Conservation (phyloP, 2,329 filamentous ascomycete species). For the Rutstroemia sp. region DNA sequence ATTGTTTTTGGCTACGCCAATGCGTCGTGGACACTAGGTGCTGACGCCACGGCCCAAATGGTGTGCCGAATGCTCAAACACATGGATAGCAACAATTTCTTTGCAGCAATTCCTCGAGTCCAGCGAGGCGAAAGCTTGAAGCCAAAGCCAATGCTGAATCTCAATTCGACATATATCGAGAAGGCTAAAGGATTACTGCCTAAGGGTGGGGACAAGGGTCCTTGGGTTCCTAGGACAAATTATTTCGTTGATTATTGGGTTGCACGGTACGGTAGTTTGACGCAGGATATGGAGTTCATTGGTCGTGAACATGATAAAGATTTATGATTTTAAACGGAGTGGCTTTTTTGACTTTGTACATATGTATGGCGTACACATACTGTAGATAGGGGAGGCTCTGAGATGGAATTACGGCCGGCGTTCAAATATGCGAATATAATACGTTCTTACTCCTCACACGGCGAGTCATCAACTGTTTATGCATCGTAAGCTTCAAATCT, state of each 20-base stretch:
- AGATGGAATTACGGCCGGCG: no score
- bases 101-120: conserved; percentile 16
- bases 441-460: no score
- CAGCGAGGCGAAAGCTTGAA: conserved; percentile 10
- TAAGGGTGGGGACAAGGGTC: conserved; percentile 18
- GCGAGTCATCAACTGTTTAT: no score
- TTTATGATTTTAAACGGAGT: no score
- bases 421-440: no score
- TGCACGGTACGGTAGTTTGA: conserved; percentile 23
- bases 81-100: conserved; percentile 17
- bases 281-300: conserved; percentile 19
- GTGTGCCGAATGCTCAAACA: conserved; percentile 26
- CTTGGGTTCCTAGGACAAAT: conserved; percentile 24
- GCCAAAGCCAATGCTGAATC: conserved; percentile 14
- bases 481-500: no score
- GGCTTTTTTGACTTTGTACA: no score
- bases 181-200: conserved; percentile 21
- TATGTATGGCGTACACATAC: conserved; percentile 1
- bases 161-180: conserved; percentile 24
- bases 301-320: no score
- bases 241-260: conserved; percentile 28
- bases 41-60: conserved; percentile 35
- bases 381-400: no score
- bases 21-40: conserved; percentile 60
- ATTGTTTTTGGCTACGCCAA: conserved; percentile 59